phyloP scores from a whole-genome alignment of 2,329 filamentous ascomycete species.

The Colletotrichum costaricense region DNA sequence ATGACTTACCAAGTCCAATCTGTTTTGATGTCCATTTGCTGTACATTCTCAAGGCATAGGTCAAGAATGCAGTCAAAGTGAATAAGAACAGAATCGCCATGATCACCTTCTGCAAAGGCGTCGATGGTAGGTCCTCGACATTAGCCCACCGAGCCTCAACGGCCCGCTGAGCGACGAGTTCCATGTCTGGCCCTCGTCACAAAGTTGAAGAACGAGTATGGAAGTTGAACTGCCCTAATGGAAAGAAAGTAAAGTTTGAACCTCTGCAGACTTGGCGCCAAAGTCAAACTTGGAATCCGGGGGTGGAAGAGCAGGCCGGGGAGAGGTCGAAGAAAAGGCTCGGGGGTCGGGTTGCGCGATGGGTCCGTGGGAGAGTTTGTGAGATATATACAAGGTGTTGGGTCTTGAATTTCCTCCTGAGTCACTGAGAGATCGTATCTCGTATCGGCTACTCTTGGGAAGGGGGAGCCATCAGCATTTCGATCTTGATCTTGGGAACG shows the following conservation, averaged over 20 bases:
- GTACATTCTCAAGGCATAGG: slow-evolving; percentile 41
- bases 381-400: slow-evolving; percentile 16
- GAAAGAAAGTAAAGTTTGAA: not conserved
- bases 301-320: not conserved
- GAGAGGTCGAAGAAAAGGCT: not conserved
- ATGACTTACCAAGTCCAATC: slow-evolving; percentile 10
- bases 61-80: slow-evolving; percentile 40
- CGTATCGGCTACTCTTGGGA: not conserved
- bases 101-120: slow-evolving; percentile 44
- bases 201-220: not conserved
- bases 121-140: slow-evolving; percentile 44
- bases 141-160: slow-evolving; percentile 32
- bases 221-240: not conserved
- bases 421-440: not conserved
- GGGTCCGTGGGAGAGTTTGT: not conserved
- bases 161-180: not conserved
- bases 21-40: slow-evolving; percentile 14
- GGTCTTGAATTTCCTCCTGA: not conserved
- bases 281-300: not conserved
- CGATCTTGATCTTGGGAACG: not conserved
- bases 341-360: not conserved
- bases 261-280: not conserved
- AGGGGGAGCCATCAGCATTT: not conserved
- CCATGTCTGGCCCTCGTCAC: not conserved
- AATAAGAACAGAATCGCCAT: slow-evolving; percentile 47